phyloP scores from a whole-genome alignment of 2,329 filamentous ascomycete genomes.

The Xylariaceae sp. region DNA sequence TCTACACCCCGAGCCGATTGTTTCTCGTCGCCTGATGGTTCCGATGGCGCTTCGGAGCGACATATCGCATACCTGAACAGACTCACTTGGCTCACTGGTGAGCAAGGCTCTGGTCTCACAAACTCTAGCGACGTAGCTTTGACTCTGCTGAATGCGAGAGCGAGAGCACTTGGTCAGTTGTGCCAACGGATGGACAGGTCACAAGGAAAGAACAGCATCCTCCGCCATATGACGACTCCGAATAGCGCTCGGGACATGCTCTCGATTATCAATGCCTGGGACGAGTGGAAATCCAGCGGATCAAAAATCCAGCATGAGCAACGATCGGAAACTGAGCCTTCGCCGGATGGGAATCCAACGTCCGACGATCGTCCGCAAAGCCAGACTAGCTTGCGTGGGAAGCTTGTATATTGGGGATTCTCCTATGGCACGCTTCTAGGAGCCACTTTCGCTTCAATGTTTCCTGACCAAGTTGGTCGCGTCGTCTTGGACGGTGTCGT shows the following conservation, averaged over 20 bases:
- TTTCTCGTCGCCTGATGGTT: conserved; percentile 27
- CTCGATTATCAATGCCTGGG: conserved; percentile 38
- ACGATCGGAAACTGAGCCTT: conserved; percentile 7
- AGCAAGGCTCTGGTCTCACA: conserved; percentile 31
- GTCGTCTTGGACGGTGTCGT: conserved; percentile 37
- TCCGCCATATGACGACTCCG: conserved; percentile 31
- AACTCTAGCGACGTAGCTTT: conserved; percentile 34
- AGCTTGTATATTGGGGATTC: conserved; percentile 37
- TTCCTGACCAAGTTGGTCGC: conserved; percentile 38
- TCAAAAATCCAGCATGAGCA: conserved; percentile 13
- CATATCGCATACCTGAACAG: conserved; percentile 31
- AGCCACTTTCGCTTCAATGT: conserved; percentile 38
- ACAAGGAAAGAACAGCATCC: conserved; percentile 30
- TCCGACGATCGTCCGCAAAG: conserved; percentile 10
- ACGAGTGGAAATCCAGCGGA: conserved; percentile 28
- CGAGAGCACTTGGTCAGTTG: conserved; percentile 30
- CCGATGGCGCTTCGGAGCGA: conserved; percentile 23
- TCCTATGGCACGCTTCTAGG: conserved; percentile 39
- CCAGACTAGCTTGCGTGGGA: conserved; percentile 24
- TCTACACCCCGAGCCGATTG: conserved; percentile 38
- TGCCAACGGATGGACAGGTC: conserved; percentile 30
- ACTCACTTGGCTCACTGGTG: conserved; percentile 30
- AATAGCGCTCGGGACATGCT: conserved; percentile 38
- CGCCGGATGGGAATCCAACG: conserved; percentile 2
- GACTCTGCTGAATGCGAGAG: conserved; percentile 26